phyloP scores from a whole-genome alignment of 2,329 filamentous ascomycete genomes.

The Aspergillus ruber region DNA sequence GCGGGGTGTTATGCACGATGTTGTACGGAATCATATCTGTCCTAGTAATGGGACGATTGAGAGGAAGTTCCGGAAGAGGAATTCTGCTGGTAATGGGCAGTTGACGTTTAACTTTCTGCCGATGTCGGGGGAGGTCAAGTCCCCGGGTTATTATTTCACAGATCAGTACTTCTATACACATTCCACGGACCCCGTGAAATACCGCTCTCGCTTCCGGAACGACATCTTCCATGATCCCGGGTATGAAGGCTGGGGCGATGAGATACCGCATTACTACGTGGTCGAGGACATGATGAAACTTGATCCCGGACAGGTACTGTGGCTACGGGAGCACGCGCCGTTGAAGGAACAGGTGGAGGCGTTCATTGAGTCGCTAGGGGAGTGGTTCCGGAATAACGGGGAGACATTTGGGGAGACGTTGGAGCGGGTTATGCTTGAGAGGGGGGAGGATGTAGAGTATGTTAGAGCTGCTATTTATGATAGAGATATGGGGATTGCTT shows the following conservation, averaged over 20 bases:
- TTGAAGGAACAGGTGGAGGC: constrained; percentile 53
- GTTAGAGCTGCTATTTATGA: constrained; percentile 24
- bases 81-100: constrained; percentile 44
- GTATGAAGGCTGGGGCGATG: constrained; percentile 59
- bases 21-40: constrained; percentile 53
- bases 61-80: constrained; percentile 53
- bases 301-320: constrained; percentile 54
- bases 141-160: constrained; percentile 40
- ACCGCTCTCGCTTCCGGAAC: constrained; percentile 43
- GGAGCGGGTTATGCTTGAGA: constrained; percentile 49
- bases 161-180: constrained; percentile 17
- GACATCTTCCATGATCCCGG: constrained; percentile 48
- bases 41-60: constrained; percentile 56
- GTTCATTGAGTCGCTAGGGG: constrained; percentile 47
- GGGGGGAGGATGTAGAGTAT: constrained; percentile 47
- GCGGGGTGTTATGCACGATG: constrained; percentile 49
- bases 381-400: constrained; percentile 60
- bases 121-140: background rate
- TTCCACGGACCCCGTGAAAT: constrained; percentile 26
- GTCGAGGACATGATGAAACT: constrained; percentile 61
- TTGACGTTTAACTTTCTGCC: constrained; percentile 47
- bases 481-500: constrained; percentile 26
- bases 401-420: constrained; percentile 57
- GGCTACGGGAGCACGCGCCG: constrained; percentile 50
- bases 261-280: constrained; percentile 58